Base-by-base conservation (phyloP, 108 stramenopile species). In the Stephanodiscus minutulus region DNA sequence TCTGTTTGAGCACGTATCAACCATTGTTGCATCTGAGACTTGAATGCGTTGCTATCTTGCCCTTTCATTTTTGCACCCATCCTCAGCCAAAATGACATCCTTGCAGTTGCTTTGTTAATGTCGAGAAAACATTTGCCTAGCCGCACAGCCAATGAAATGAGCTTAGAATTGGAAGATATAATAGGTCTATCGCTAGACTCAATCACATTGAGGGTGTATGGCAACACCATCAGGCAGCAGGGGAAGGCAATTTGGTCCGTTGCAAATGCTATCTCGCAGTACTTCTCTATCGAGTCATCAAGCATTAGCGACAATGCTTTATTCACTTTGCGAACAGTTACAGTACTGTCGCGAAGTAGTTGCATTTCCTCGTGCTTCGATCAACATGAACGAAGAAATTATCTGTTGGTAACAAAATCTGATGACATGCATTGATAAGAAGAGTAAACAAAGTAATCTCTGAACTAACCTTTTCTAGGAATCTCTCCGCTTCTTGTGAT, bases 61-160 rank as follows among this genome's bases (percentile, higher is more conserved):
- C 56, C 52, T 61, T 60, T 21, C 43, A 79, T 68, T 52, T 72
- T 79, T 13, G 20, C 66, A 48, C 71, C 78, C 77, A 82, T 69
- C 66, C 20, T 79, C 5, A 82, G 72, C 77, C 77, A 82, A 64
- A 82, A 82, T 68, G 73, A 64, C n/a, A 82, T 49, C 3, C 67
- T 56, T 20, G 82, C 76, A 27, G 82, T 82, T 11, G 73, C 66
- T 49, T 47, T 64, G 57, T 82, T 82, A 22, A 82, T 82, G 47
- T 68, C 73, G 8, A 82, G 49, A 5, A 82, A 41, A 56, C 67
- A 76, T 39, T 60, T 31, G 4, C 82, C 82, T 48, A 79, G 67
- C 36, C 21, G 47, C 36, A 49, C 82, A 15, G 64, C 73, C 29
- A 66, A 54, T 22, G 77, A 66, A 17, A 54, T 39, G 27, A 55